phyloP scores from a whole-genome alignment of 768 basidiomycete genomes.

The Amanita exitialis region DNA sequence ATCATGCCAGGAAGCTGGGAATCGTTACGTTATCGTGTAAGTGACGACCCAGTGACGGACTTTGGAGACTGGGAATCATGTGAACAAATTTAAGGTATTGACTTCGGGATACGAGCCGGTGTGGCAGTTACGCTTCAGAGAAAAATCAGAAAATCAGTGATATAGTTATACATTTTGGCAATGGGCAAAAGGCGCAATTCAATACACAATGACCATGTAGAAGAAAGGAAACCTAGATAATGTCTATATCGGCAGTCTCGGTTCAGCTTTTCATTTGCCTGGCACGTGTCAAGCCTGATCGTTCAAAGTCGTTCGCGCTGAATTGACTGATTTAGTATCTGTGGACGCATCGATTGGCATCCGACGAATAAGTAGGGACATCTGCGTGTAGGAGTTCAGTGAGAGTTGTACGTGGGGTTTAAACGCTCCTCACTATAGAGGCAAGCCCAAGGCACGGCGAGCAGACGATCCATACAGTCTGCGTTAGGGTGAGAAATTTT shows the following conservation, averaged over 20 bases:
- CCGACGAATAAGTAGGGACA: slow-evolving; percentile 30
- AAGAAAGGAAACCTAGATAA: background rate
- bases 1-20: background rate
- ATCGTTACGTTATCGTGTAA: background rate
- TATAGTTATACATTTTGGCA: background rate
- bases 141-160: background rate
- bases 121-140: background rate
- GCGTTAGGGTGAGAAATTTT: slow-evolving; percentile 6
- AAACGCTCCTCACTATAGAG: slow-evolving; percentile 34
- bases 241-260: no score
- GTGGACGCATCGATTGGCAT: slow-evolving; percentile 14
- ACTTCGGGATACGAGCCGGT: background rate
- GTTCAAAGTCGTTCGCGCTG: background rate
- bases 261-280: no score
- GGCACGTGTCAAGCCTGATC: background rate
- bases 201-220: background rate
- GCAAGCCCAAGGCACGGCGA: slow-evolving; percentile 59
- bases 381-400: slow-evolving; percentile 16
- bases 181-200: background rate
- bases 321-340: background rate
- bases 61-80: background rate
- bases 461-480: slow-evolving; percentile 72
- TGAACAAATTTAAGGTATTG: background rate
- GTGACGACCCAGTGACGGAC: background rate
- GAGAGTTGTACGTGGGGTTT: background rate